Evolutionary conservation across 441 rosid genomes (phyloP).

Genomic region (Dalechampia spathulata): DNA sequence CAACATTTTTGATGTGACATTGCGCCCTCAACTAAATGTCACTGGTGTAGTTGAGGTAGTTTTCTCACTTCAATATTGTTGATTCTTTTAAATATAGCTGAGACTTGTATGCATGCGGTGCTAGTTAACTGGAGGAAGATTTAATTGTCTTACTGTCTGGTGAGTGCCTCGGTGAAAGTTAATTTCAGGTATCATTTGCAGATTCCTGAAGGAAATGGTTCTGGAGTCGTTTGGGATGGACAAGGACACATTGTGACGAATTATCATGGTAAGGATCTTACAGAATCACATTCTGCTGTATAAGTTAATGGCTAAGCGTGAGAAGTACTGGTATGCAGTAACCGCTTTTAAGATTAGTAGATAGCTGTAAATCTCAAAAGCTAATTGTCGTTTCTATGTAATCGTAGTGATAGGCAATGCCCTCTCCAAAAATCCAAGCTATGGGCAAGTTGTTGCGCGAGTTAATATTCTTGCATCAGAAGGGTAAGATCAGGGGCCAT

Average conservation of each 20-base stretch:
- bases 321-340: too few relatives aligned
- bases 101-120: background rate
- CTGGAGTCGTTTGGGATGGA: constrained; percentile 94
- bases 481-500: constrained; percentile 58
- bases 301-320: background rate
- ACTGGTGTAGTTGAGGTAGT: constrained; percentile 91
- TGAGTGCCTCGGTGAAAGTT: background rate
- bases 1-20: constrained; percentile 86
- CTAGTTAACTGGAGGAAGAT: background rate
- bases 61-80: background rate
- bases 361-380: constrained; percentile 6
- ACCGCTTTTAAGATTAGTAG: background rate
- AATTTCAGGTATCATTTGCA: constrained; percentile 21
- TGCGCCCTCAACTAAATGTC: constrained; percentile 86
- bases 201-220: constrained; percentile 99
- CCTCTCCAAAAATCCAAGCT: constrained; percentile 73
- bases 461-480: constrained; percentile 85
- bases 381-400: constrained; percentile 1
- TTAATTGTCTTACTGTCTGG: background rate
- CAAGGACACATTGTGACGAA: constrained; percentile 89
- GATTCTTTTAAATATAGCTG: background rate
- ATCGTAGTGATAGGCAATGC: constrained; percentile 82
- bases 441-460: constrained; percentile 81
- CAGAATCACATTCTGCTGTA: background rate
- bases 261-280: constrained; percentile 60